Base-by-base conservation (phyloP, 1,139 yeast genomes). In the Diutina ranongensis region DNA sequence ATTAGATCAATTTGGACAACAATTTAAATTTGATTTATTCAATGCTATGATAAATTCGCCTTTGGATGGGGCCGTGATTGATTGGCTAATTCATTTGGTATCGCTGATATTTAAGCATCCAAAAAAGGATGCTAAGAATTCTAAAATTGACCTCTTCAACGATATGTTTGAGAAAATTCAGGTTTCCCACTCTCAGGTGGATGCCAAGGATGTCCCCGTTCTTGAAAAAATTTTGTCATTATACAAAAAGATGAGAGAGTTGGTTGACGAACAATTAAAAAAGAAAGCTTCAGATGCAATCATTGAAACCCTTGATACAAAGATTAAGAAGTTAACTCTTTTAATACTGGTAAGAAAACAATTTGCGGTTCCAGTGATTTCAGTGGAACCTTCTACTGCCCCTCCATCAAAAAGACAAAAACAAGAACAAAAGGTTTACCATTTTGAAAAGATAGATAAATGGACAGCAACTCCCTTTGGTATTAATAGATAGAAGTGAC, bases 401-500 rank as follows among this genome's bases (percentile, higher is more conserved):
- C 42, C 42, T 7, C 13, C 42, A 3, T 9, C 22, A 3, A 38
- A 38, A 18, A 31, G 42, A n/a, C 20, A 25, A 8, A 25, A 18
- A 13, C 13, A 15, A 3, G 32, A 38, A 13, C 13, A 21, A 1
- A 22, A 15, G 18, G 42, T 38, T n/a, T 25, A 8, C 10, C 25
- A 25, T 20, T 38, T 38, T 16, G 42, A 38, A 15, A 38, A 38
- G 12, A 25, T 25, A 7, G 33, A 38, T 10, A 38, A 38, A 16
- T 38, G 42, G 42, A 8, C 31, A 25, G 20, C 42, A 3, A 38
- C 32, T 8, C 42, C 42, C 8, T 38, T 38, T 38, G 42, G 42
- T 3, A 15, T 38, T 13, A 15, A 9, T 8, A 34, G 18, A 16
- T 34, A 15, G 20, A 5, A n/a, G n/a, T n/a, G n/a, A n/a, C n/a